phyloP scores from a whole-genome alignment of 768 basidiomycete genomes.

The Xerocomus spinulosus region DNA sequence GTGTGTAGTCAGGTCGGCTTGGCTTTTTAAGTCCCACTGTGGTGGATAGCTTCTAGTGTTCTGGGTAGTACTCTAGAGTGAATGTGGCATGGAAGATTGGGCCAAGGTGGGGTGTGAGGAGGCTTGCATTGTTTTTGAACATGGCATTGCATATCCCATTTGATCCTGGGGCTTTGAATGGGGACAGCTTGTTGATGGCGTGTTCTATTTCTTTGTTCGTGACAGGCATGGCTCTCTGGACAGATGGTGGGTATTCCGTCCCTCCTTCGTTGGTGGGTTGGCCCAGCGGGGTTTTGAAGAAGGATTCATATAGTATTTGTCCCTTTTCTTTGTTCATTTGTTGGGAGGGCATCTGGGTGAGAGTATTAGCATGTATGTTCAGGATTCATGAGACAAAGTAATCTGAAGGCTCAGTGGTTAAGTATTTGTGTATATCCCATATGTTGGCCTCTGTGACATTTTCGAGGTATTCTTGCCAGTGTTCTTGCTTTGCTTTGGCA shows the following conservation, averaged over 20 bases:
- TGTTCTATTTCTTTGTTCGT: slow-evolving; percentile 7
- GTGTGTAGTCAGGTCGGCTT: no score
- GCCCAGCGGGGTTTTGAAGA: no score
- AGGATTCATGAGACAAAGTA: not conserved
- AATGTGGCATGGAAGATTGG: not conserved
- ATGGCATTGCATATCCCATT: not conserved
- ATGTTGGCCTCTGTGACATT: not conserved
- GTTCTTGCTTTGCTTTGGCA: not conserved
- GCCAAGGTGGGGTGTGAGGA: not conserved
- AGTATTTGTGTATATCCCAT: no score
- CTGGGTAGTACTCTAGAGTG: not conserved
- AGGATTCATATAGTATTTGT: slow-evolving; percentile 5
- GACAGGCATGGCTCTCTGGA: slow-evolving; percentile 1
- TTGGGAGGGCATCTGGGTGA: no score
- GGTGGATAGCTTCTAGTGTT: slow-evolving; percentile 7
- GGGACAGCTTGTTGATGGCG: slow-evolving; percentile 2
- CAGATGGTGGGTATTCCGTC: slow-evolving; percentile 8
- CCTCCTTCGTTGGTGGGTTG: no score
- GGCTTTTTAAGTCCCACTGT: slow-evolving; percentile 36
- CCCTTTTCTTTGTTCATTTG: slow-evolving; percentile 22
- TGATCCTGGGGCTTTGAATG: slow-evolving; percentile 17
- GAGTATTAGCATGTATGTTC: no score
- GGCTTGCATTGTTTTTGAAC: not conserved
- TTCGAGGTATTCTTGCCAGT: slow-evolving; percentile 6
- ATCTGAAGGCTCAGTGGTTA: not conserved